A percentile compares a stretch with the other conserved stretches of the same genome.
These are phyloP conservation scores for Metschnikowia colocasiae DNA, from an alignment of 805 yeast genomes.

Conservation along the genomic window DNA sequence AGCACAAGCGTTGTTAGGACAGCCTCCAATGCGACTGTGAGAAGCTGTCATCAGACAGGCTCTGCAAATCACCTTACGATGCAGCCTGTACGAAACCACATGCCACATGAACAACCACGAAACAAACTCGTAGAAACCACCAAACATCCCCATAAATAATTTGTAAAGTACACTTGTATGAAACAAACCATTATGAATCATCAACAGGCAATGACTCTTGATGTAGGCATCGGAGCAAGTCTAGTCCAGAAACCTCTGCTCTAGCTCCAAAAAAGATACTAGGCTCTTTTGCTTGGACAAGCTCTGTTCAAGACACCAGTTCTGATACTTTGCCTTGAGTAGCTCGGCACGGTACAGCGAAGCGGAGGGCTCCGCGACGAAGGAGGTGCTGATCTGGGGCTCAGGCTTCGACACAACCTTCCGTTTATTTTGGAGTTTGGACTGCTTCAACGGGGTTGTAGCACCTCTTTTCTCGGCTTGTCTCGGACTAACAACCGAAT, in stretches of 20 bases:
- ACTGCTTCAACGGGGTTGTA: constrained; percentile 34
- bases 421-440: constrained; percentile 22
- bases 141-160: too few relatives aligned
- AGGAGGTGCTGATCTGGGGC: constrained; percentile 2
- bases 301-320: constrained; percentile 28
- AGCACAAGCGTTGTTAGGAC: too few relatives aligned
- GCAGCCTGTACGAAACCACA: too few relatives aligned
- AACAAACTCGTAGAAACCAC: too few relatives aligned
- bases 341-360: constrained; percentile 14
- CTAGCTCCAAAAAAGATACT: constrained; percentile 31
- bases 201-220: not conserved
- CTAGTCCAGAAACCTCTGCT: constrained; percentile 18
- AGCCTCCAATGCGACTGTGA: too few relatives aligned
- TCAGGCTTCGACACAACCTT: constrained; percentile 12
- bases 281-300: constrained; percentile 23
- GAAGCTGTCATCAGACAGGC: too few relatives aligned
- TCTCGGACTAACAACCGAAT: constrained; percentile 9
- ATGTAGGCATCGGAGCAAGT: not conserved
- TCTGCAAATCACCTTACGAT: too few relatives aligned
- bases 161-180: too few relatives aligned
- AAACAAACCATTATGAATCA: too few relatives aligned
- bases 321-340: constrained; percentile 26
- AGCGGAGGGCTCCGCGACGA: constrained; percentile 3
- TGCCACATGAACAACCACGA: too few relatives aligned
- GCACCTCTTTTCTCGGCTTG: constrained; percentile 30